phyloP scores from a whole-genome alignment of 257 asterid genomes.

The Solanum neorickii region DNA sequence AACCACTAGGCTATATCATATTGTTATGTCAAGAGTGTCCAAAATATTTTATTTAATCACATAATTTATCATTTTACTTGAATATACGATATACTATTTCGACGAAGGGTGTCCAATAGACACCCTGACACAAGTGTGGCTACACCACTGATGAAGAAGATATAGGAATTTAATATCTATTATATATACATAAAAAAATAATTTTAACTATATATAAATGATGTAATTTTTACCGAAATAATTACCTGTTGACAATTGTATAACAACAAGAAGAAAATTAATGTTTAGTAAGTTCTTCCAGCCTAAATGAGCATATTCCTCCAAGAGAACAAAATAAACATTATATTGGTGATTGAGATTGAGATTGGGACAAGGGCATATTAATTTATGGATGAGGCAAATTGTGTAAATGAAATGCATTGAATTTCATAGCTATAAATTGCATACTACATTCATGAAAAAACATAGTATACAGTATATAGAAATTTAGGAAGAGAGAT shows the following conservation, averaged over 20 bases:
- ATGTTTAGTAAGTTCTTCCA: too few relatives aligned
- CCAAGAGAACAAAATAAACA: neutral
- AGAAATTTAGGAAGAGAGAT: neutral
- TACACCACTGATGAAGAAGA: neutral
- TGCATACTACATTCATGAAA: neutral
- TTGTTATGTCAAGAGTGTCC: too few relatives aligned
- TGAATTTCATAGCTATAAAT: neutral
- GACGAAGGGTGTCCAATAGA: too few relatives aligned
- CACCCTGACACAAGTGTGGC: too few relatives aligned
- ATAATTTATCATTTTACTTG: too few relatives aligned
- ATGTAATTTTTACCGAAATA: too few relatives aligned
- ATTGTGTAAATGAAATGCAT: neutral
- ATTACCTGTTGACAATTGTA: neutral
- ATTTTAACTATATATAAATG: too few relatives aligned
- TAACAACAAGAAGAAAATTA: neutral
- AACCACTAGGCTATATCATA: too few relatives aligned
- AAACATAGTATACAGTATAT: neutral
- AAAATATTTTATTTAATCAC: too few relatives aligned
- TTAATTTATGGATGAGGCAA: neutral
- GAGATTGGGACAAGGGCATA: neutral
- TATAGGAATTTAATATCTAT: neutral
- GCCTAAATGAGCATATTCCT: neutral
- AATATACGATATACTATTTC: too few relatives aligned
- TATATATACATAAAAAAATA: too few relatives aligned
- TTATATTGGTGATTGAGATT: neutral